phyloP scores from a whole-genome alignment of 2,329 filamentous ascomycete species.

The Aspergillus unguis region DNA sequence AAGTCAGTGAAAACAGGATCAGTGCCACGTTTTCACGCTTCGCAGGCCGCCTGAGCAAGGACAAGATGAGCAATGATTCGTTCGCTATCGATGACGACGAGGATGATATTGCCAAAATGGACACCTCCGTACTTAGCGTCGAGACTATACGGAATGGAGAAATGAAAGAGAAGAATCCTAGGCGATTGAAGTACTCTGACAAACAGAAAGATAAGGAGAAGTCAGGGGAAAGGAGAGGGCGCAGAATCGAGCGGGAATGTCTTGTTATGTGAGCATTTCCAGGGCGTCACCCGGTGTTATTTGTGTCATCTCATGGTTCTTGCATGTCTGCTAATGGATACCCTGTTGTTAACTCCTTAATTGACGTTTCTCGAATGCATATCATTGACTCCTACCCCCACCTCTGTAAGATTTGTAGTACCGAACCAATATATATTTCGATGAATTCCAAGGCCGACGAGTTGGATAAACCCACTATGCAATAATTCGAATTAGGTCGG shows the following conservation, averaged over 20 bases:
- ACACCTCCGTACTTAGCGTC: conserved; percentile 15
- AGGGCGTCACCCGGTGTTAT: background rate
- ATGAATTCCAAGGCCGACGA: too few relatives aligned
- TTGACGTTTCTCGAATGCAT: too few relatives aligned
- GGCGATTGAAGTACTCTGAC: conserved; percentile 22
- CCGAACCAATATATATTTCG: too few relatives aligned
- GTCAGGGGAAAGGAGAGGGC: conserved; percentile 34
- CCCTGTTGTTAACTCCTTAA: background rate
- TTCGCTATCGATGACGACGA: conserved; percentile 24
- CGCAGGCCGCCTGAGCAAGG: conserved; percentile 29
- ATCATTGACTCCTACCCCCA: too few relatives aligned
- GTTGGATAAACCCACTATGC: too few relatives aligned
- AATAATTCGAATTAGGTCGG: too few relatives aligned
- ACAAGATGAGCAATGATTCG: conserved; percentile 29
- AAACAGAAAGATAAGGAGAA: conserved; percentile 30
- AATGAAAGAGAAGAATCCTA: conserved; percentile 23
- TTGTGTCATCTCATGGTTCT: background rate
- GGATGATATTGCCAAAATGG: conserved; percentile 26
- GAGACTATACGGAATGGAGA: conserved; percentile 19
- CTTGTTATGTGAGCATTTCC: conserved; percentile 35
- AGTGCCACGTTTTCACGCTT: conserved; percentile 37
- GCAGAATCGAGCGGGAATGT: conserved; percentile 44
- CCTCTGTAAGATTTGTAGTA: too few relatives aligned
- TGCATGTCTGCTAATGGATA: background rate
- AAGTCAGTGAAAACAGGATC: conserved; percentile 35